Conservation (phyloP, 805 yeast species). For the Clavispora vitiphila region DNA sequence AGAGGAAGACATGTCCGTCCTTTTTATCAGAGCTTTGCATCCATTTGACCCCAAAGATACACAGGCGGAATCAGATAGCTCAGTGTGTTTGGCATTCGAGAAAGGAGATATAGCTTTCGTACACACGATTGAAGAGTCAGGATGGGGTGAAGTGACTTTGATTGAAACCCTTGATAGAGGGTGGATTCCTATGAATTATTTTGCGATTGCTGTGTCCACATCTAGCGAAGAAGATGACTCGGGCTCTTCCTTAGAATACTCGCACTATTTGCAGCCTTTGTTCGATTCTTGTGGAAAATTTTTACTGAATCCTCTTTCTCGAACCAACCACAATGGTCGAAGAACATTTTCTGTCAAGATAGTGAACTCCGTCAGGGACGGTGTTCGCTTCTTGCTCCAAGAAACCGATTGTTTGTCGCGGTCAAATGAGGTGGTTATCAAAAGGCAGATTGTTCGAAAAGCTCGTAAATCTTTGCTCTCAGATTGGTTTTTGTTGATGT, state of each 20-base stretch:
- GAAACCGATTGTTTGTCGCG: slow-evolving; percentile 72
- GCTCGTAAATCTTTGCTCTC: slow-evolving; percentile 63
- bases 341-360: slow-evolving; percentile 53
- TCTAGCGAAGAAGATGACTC: slow-evolving; percentile 21
- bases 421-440: slow-evolving; percentile 63
- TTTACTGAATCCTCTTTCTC: slow-evolving; percentile 57
- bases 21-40: slow-evolving; percentile 56
- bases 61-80: slow-evolving; percentile 60
- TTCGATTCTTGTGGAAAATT: slow-evolving; percentile 64
- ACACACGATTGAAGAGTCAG: slow-evolving; percentile 72
- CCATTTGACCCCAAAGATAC: slow-evolving; percentile 54
- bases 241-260: slow-evolving; percentile 8
- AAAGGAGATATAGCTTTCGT: slow-evolving; percentile 71
- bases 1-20: slow-evolving; percentile 44
- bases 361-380: slow-evolving; percentile 67
- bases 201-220: slow-evolving; percentile 37
- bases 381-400: slow-evolving; percentile 59
- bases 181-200: slow-evolving; percentile 85
- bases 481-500: slow-evolving; percentile 76
- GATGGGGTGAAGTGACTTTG: slow-evolving; percentile 84
- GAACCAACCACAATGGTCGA: slow-evolving; percentile 30
- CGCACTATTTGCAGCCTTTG: slow-evolving; percentile 47
- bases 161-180: slow-evolving; percentile 62
- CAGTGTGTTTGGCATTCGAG: slow-evolving; percentile 69
- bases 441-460: slow-evolving; percentile 55